Evolutionary conservation across 2,329 filamentous ascomycete genomes (phyloP), one percentile per base, ranked within the genome.

Genomic region (Trichoderma aggressivum): DNA sequence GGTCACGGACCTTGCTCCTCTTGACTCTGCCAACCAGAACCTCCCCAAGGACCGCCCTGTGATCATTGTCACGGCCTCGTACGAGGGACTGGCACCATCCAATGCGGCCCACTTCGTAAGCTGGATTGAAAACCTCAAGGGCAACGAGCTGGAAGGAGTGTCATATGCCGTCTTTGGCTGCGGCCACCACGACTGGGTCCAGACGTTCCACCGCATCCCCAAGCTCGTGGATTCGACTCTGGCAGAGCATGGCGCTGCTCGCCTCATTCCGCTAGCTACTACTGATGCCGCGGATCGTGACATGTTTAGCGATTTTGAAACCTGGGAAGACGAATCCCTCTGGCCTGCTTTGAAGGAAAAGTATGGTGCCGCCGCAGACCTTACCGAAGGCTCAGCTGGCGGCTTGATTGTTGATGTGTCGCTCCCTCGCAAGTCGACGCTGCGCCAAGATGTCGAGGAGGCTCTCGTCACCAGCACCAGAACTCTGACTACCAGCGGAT

Each of bases 71-170:
- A 90, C 89, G 0, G 87, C 92, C 0, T 90, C 89, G 1, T 94
- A 94, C 74, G 92, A 94, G 75, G 92, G 92, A 0, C 85, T 92
- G 69, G 90, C 92, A 0, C 88, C 91, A 0, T 90, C 93, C 72
- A 94, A 94, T 73, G 92, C 92, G 0, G 85, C 82, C 0, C 85
- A 88, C 62, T 94, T 94, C 75, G 86, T 90, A 28, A 82, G 85
- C 21, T 94, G 92, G 92, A 79, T 94, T 7, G 84, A 89, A 74
- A 82, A 76, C 14, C 81, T 87, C 12, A 82, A 86, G 70, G 84
- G 81, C 10, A 81, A 85, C 4, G 82, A 86, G 64, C 77, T 92
- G 26, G 81, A 87, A 10, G 86, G 84, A 8, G 86, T 91, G 0
- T 82, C 86, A 2, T 94, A 90, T 77, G 86, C 90, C 1, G 88